Evolutionary conservation across 2,329 filamentous ascomycete species (phyloP).

Genomic region (Nothophoma quercina): DNA sequence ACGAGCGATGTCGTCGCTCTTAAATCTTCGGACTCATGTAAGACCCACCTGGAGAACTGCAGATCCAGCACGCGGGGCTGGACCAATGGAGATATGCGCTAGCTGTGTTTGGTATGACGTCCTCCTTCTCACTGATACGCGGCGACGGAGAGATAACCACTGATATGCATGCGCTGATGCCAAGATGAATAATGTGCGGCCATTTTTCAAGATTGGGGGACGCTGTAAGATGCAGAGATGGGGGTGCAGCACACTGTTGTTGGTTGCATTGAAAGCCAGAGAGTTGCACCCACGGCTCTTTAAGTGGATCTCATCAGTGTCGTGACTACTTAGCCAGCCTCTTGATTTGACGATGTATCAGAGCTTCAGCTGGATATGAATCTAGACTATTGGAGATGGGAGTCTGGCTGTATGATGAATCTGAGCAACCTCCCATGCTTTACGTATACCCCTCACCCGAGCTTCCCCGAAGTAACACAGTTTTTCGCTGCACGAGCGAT

Average conservation of each 20-base stretch:
- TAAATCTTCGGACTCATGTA: conserved; percentile 28
- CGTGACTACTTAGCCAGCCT: not conserved
- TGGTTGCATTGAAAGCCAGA: not conserved
- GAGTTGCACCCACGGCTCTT: conserved; percentile 1
- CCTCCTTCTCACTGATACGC: conserved; percentile 4
- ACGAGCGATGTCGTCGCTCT: conserved; percentile 26
- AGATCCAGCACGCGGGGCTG: conserved; percentile 37
- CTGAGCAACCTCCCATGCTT: too few species aligned
- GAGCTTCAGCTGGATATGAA: not conserved
- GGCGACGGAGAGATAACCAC: conserved; percentile 4
- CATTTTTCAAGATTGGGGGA: conserved; percentile 34
- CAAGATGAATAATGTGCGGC: conserved; percentile 19
- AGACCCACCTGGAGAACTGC: conserved; percentile 20
- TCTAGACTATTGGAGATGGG: too few species aligned
- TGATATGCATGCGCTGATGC: conserved; percentile 13
- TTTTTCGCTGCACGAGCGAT: not conserved
- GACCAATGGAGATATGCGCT: conserved; percentile 28
- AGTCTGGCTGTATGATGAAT: too few species aligned
- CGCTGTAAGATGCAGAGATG: conserved; percentile 13
- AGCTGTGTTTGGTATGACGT: conserved; percentile 33
- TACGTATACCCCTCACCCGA: not conserved
- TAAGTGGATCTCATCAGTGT: not conserved
- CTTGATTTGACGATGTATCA: not conserved
- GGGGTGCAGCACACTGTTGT: conserved; percentile 9
- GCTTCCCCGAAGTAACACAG: not conserved